Base-by-base conservation (phyloP, 2,329 filamentous ascomycete genomes). In the Fusarium sambucinum region DNA sequence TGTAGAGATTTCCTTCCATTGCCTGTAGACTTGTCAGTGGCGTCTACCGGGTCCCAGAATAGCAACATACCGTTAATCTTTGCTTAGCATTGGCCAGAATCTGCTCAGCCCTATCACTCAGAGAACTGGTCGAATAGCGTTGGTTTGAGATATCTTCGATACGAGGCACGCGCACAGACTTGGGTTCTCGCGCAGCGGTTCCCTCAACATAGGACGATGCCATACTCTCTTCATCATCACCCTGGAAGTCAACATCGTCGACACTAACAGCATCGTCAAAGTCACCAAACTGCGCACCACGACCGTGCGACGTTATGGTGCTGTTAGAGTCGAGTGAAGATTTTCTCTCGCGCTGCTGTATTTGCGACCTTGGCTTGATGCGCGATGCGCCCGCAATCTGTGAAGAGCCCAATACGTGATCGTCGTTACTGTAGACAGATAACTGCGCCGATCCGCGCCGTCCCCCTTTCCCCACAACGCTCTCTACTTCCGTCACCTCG, bases 51-150 rank as follows among this genome's bases (percentile, higher is more conserved):
- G 38, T 40, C 32, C 25, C 32, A 13, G 42, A 16, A 32, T 16
- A 10, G 35, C 29, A 37, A 80, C 92, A 78, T 84, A 96, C 93
- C 76, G 92, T 96, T 64, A 98, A 84, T 72, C 94, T 87, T 77
- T 89, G 90, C 81, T 97, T 97, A 32, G 95, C 95, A 79, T 97
- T 97, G 57, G 94, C 93, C 56, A 98, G 84, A 75, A 97, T 97
- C 75, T 94, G 85, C 77, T 97, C 94, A 2, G 94, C 94, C 73
- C 93, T 88, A 70, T 90, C 90, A 77, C 93, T 95, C 67, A 97
- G 81, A 25, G 92, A 89, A 17, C 86, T 89, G 48, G 92, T 92
- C 5, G 92, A 92, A 73, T 90, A 88, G 44, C 85, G 84, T 56
- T 91, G 87, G 58, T 89, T 87, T 27, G 57, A 66, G 27, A 61